Evolutionary conservation across 2,329 filamentous ascomycete genomes (phyloP), one percentile per base, ranked within the genome.

Genomic region (Cryphonectria japonica): DNA sequence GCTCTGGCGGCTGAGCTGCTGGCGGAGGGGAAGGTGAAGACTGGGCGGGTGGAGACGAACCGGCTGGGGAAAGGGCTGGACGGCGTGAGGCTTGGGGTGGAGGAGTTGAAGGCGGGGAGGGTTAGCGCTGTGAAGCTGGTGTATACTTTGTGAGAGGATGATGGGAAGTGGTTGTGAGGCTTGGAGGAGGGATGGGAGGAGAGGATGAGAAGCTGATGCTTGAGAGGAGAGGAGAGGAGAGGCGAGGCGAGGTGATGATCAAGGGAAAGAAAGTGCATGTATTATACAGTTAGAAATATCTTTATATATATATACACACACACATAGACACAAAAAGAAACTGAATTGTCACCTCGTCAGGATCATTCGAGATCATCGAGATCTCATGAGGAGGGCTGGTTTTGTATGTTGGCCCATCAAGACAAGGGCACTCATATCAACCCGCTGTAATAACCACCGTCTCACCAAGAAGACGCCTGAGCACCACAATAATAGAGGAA

Each of bases 71-170:
- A 68, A 65, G 79, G 78, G 9, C 69, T 80, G 29, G 77, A 80
- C 67, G 78, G 79, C 1, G 76, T 79, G 43, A 26, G 79, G 65
- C 73, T 70, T 19, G 79, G 80, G 2, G n/a, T 80, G 72, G 41
- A 77, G 67, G 76, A 79, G 43, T 64, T 80, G 73, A 78, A 71
- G 73, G 72, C 73, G 34, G 76, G 76, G 19, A 78, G 76, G 77
- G 78, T 83, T 29, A 81, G 79, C 73, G 81, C 77, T 11, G 76
- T 75, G 70, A 84, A 84, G 76, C 73, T 84, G 74, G 82, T 83
- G 16, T 83, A 81, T 73, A 79, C 76, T 26, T 61, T 80, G 4
- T 69, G 66, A 65, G 2, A 13, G 54, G 26, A 59, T 34, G n/a
- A n/a, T 13, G 54, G n/a, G 54, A 2, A 29, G 11, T 34, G 11